These are phyloP conservation scores for Eucalyptus grandis DNA, from an alignment of 345 rosid species.

Conservation along the genomic window DNA sequence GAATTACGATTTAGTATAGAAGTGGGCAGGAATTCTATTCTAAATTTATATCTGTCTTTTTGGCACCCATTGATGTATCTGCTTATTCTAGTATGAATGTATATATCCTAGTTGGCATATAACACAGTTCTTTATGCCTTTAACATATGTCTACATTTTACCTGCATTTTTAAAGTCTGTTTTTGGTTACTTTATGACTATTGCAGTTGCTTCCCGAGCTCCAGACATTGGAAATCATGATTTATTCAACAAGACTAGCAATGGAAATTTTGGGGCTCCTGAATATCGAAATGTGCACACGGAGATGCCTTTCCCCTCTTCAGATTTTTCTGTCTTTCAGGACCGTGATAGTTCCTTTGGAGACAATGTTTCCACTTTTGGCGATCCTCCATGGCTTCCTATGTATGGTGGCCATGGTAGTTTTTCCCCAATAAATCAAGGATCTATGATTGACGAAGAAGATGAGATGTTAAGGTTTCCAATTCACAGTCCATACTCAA, in stretches of 20 bases:
- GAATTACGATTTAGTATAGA: neutral
- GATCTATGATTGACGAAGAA: conserved; percentile 11
- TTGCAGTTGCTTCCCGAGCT: conserved; percentile 26
- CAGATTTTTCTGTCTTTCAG: conserved; percentile 19
- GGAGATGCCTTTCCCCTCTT: conserved; percentile 1
- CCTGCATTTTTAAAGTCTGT: neutral
- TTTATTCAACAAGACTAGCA: conserved; percentile 2
- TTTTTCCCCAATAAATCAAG: conserved; percentile 17
- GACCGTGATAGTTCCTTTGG: conserved; percentile 18
- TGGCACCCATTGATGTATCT: neutral
- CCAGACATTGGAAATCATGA: neutral
- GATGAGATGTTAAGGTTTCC: conserved; percentile 7
- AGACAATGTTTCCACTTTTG: neutral
- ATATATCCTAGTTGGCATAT: neutral
- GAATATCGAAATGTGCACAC: neutral
- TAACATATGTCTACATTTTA: neutral
- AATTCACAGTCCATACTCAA: neutral
- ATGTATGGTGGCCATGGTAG: neutral
- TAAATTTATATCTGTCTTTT: neutral
- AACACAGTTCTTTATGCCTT: neutral
- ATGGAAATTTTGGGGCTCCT: conserved; percentile 4
- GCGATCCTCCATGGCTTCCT: conserved; percentile 4
- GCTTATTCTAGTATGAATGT: neutral
- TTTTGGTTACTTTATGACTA: neutral
- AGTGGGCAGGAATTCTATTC: neutral